Evolutionary conservation across 2,329 filamentous ascomycete genomes (phyloP).

Genomic region (Cordyceps pruinosa): DNA sequence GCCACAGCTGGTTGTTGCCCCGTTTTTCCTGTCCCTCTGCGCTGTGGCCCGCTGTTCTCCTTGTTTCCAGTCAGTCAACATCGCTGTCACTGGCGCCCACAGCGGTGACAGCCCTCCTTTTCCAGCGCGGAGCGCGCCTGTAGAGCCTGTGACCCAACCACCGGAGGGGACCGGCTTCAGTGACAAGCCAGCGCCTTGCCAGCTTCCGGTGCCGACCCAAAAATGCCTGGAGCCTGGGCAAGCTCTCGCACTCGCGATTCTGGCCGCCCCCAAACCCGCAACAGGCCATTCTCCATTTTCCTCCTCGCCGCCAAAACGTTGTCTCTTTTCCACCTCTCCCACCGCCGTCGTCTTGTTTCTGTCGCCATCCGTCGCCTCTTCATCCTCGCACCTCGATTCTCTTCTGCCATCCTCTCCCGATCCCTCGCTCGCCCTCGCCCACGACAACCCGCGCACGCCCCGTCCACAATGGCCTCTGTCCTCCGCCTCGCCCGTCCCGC

Average conservation of each 20-base stretch:
- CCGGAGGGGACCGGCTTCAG: constrained; percentile 8
- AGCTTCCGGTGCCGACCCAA: not conserved
- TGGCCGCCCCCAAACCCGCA: constrained; percentile 7
- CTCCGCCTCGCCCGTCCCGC: constrained; percentile 44
- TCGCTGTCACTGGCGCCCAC: too few species aligned
- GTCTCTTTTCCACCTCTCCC: constrained; percentile 3
- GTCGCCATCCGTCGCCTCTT: not conserved
- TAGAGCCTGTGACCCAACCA: not conserved
- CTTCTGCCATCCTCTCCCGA: not conserved
- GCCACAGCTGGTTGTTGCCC: not conserved
- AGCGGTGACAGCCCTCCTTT: too few species aligned
- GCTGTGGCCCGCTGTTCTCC: not conserved
- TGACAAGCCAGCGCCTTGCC: not conserved
- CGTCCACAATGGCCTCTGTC: constrained; percentile 52
- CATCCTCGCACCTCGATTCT: not conserved
- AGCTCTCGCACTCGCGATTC: not conserved
- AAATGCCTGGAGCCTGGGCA: not conserved
- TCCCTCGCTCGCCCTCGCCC: constrained; percentile 4
- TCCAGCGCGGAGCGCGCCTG: not conserved
- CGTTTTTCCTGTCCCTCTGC: not conserved
- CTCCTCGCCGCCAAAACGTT: constrained; percentile 7
- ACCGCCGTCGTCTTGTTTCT: not conserved
- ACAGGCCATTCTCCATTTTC: constrained; percentile 5
- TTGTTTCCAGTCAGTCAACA: too few species aligned
- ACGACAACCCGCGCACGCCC: constrained; percentile 1